These are phyloP conservation scores for Tuber melanosporum DNA, from an alignment of 495 filamentous ascomycete species.

Conservation along the genomic window DNA sequence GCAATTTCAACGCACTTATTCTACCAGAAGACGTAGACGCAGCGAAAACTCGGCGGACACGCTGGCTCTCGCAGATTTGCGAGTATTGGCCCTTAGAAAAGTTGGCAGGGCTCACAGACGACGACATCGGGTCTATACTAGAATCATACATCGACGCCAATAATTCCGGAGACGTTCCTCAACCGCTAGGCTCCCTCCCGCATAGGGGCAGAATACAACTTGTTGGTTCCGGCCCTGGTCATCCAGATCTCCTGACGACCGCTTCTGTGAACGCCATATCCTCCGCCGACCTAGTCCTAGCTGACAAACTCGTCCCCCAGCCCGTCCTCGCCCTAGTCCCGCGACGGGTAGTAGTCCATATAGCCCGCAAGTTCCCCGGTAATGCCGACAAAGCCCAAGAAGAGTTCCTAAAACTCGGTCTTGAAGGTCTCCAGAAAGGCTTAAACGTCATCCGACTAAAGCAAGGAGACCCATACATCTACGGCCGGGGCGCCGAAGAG, in stretches of 20 bases:
- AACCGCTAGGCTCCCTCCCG: constrained; percentile 10
- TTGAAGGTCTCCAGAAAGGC: constrained; percentile 64
- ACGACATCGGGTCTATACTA: constrained; percentile 67
- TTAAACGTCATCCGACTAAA: constrained; percentile 81
- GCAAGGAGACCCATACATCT: constrained; percentile 94
- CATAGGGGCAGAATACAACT: constrained; percentile 66
- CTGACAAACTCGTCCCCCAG: constrained; percentile 90
- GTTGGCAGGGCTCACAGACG: constrained; percentile 70
- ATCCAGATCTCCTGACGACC: constrained; percentile 81
- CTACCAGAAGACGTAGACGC: constrained; percentile 64
- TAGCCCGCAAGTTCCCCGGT: constrained; percentile 94
- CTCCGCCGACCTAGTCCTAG: constrained; percentile 76
- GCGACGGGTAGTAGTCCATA: constrained; percentile 78
- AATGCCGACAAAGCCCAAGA: constrained; percentile 91
- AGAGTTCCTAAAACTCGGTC: constrained; percentile 75
- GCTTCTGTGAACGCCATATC: constrained; percentile 84
- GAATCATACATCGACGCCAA: constrained; percentile 52
- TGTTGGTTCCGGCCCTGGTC: constrained; percentile 86
- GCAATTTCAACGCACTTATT: constrained; percentile 77
- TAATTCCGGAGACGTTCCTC: background rate
- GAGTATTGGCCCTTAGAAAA: constrained; percentile 94
- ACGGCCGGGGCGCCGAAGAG: constrained; percentile 90
- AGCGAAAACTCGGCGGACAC: constrained; percentile 71
- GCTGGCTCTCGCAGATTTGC: constrained; percentile 93
- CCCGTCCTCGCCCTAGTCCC: constrained; percentile 83